Conservation (phyloP, 176 grass and related monocot genomes). For the Triticum urartu region DNA sequence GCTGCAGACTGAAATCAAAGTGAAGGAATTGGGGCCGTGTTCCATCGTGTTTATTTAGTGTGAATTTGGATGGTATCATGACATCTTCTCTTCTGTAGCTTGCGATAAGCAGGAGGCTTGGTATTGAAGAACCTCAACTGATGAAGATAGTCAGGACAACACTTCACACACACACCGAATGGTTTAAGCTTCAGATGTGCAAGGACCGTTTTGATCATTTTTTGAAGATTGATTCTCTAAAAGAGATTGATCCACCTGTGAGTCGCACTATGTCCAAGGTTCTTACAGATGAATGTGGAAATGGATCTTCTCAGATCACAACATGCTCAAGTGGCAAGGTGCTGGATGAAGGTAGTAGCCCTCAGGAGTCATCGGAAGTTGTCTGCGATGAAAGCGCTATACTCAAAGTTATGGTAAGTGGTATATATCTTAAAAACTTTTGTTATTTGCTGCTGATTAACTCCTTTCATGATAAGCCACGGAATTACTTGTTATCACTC, state of each 20-base stretch:
- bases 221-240: slow-evolving; percentile 89
- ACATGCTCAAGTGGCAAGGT: slow-evolving; percentile 84
- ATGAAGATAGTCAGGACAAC: slow-evolving; percentile 92
- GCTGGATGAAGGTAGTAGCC: slow-evolving; percentile 73
- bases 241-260: slow-evolving; percentile 59
- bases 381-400: slow-evolving; percentile 80
- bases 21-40: neutral
- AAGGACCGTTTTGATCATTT: slow-evolving; percentile 93
- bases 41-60: neutral
- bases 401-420: slow-evolving; percentile 96
- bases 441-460: neutral
- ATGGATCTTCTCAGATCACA: slow-evolving; percentile 91
- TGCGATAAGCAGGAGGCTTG: slow-evolving; percentile 92
- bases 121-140: slow-evolving; percentile 94
- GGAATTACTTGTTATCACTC: neutral
- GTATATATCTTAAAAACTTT: neutral
- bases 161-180: slow-evolving; percentile 82
- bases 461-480: neutral
- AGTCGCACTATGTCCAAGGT: slow-evolving; percentile 40
- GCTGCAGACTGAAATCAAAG: neutral
- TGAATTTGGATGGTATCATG: slow-evolving; percentile 10
- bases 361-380: slow-evolving; percentile 68
- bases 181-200: slow-evolving; percentile 99
- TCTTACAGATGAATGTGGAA: slow-evolving; percentile 57
- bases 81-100: slow-evolving; percentile 54